These are phyloP conservation scores for Plasmodium coatneyi DNA, from an alignment of 169 alveolate species.

Conservation along the genomic window DNA sequence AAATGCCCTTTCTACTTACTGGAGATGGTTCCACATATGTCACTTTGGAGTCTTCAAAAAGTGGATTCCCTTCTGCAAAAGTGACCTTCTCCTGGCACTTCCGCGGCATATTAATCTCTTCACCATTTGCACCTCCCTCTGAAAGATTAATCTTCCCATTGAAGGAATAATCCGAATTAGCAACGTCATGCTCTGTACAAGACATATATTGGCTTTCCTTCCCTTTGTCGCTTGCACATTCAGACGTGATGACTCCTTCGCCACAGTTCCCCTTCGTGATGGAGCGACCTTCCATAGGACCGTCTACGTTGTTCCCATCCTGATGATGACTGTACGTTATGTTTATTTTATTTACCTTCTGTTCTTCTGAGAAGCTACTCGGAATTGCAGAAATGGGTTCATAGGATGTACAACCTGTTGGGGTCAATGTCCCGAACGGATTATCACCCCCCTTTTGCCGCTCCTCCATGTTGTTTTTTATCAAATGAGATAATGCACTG, in stretches of 20 bases:
- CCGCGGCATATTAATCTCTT: neutral
- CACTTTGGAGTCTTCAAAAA: constrained; percentile 6
- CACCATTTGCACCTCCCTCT: neutral
- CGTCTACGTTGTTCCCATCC: neutral
- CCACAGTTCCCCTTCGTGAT: neutral
- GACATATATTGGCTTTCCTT: neutral
- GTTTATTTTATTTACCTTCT: constrained; percentile 1
- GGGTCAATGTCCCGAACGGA: neutral
- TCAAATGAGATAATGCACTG: neutral
- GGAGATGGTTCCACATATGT: neutral
- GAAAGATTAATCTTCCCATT: neutral
- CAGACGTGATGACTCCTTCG: neutral
- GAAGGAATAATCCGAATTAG: constrained; percentile 15
- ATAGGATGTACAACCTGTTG: neutral
- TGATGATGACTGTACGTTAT: constrained; percentile 9
- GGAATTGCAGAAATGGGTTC: constrained; percentile 17
- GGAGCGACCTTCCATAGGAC: neutral
- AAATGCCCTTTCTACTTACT: neutral
- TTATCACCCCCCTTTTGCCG: neutral
- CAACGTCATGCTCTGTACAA: neutral
- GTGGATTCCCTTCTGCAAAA: neutral
- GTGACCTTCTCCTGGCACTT: neutral
- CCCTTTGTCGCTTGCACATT: neutral
- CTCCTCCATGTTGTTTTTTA: neutral
- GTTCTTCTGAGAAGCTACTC: neutral